These are phyloP conservation scores for Aspergillus brasiliensis DNA, from an alignment of 2,329 filamentous ascomycete species.

Conservation along the genomic window DNA sequence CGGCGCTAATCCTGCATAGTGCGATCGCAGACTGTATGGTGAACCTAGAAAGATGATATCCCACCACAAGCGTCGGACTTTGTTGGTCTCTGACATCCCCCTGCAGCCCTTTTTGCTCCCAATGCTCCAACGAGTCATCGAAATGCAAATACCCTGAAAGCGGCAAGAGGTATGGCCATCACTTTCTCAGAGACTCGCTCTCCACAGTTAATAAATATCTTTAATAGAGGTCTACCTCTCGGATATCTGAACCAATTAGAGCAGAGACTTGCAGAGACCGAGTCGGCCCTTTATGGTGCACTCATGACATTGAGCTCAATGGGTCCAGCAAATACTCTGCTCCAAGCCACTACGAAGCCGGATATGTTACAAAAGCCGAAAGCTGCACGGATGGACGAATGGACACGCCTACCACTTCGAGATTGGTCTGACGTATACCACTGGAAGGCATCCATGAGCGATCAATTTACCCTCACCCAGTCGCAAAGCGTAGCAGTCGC, in stretches of 20 bases:
- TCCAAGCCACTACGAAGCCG: neutral
- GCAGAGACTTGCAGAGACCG: conserved; percentile 37
- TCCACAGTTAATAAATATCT: neutral
- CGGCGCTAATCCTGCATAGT: conserved; percentile 1
- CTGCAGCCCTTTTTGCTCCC: conserved; percentile 19
- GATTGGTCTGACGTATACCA: neutral
- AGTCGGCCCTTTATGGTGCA: conserved; percentile 26
- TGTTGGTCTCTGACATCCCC: too few relatives aligned
- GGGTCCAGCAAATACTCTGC: neutral
- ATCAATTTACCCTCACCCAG: neutral
- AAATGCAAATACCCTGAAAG: conserved; percentile 22
- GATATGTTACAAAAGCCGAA: neutral
- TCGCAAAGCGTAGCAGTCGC: too few relatives aligned
- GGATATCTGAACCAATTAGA: conserved; percentile 47
- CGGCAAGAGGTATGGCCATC: conserved; percentile 18
- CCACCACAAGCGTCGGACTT: too few relatives aligned
- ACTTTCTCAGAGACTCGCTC: too few relatives aligned
- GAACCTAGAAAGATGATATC: too few relatives aligned
- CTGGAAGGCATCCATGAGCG: neutral
- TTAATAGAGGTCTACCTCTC: conserved; percentile 22
- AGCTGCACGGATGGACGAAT: neutral
- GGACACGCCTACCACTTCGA: neutral
- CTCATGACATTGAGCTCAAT: neutral
- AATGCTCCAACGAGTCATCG: conserved; percentile 14
- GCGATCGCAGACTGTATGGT: conserved; percentile 20